These are phyloP conservation scores for Colletotrichum higginsianum DNA, from an alignment of 2,329 filamentous ascomycete genomes.

Conservation along the genomic window DNA sequence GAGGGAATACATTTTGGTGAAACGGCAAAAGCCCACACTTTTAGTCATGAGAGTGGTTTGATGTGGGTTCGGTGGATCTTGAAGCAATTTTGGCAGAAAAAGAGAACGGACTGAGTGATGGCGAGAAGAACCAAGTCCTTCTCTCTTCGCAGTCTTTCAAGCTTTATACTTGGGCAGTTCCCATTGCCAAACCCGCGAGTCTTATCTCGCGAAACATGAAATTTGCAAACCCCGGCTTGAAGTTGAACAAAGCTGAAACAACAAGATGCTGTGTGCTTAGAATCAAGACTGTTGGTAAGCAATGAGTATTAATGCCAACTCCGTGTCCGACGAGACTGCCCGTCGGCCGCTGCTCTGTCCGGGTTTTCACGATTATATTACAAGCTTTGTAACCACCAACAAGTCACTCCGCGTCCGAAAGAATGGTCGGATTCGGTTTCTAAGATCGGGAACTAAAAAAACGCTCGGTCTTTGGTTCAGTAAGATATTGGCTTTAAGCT, in stretches of 20 bases:
- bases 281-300: background rate
- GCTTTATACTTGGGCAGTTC: background rate
- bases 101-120: background rate
- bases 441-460: background rate
- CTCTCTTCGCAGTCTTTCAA: background rate
- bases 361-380: background rate
- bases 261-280: background rate
- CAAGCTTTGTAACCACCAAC: background rate
- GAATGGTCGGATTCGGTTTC: too few relatives aligned
- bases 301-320: background rate
- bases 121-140: background rate
- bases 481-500: background rate
- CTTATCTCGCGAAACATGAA: background rate
- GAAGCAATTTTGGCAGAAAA: too few relatives aligned
- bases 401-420: background rate
- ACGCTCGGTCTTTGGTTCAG: background rate
- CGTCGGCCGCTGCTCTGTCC: background rate
- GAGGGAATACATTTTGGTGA: slow-evolving; percentile 5
- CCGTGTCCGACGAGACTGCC: background rate
- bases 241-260: background rate
- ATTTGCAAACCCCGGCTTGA: background rate
- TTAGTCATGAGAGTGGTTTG: background rate
- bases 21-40: background rate
- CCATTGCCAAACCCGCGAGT: background rate
- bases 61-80: background rate